A percentile compares a stretch with the other conserved stretches of the same genome.
Conservation (phyloP, 1,284 basidiomycete species). For the Hortiboletus rubellus region DNA sequence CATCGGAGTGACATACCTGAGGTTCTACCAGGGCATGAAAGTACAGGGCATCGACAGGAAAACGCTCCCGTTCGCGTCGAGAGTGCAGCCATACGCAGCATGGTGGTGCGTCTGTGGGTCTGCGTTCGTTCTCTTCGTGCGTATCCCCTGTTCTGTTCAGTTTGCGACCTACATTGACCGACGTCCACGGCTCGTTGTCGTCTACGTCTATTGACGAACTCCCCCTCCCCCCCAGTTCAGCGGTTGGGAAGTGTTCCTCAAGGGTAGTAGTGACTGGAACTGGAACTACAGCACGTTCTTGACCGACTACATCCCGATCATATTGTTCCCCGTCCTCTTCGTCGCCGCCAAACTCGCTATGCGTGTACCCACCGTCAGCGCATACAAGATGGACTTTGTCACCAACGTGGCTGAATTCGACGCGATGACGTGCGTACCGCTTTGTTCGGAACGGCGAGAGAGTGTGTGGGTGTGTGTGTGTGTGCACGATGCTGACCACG, state of each 20-base stretch:
- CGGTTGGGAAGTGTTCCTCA: constrained; percentile 46
- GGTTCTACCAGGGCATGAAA: constrained; percentile 61
- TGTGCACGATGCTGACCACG: background rate
- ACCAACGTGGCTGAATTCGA: constrained; percentile 53
- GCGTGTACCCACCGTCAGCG: constrained; percentile 37
- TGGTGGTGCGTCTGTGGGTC: constrained; percentile 42
- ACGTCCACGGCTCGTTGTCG: background rate
- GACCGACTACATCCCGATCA: constrained; percentile 59
- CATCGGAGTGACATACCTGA: constrained; percentile 59
- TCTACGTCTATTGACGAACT: background rate
- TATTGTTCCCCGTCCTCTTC: constrained; percentile 60
- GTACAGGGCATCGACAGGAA: constrained; percentile 54
- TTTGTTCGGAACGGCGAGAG: background rate
- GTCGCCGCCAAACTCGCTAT: constrained; percentile 43
- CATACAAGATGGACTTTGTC: constrained; percentile 60
- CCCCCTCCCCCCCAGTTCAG: constrained; percentile 35
- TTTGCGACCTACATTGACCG: background rate
- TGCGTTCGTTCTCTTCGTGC: constrained; percentile 41
- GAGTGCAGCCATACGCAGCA: constrained; percentile 49
- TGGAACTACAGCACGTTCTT: constrained; percentile 40
- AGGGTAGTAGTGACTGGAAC: constrained; percentile 30
- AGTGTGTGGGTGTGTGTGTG: no score
- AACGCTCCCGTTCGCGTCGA: constrained; percentile 49
- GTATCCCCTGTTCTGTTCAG: constrained; percentile 8
- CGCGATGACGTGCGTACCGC: constrained; percentile 40